phyloP scores from a whole-genome alignment of 306 rosid species.

The Pachyrhizus erosus region DNA sequence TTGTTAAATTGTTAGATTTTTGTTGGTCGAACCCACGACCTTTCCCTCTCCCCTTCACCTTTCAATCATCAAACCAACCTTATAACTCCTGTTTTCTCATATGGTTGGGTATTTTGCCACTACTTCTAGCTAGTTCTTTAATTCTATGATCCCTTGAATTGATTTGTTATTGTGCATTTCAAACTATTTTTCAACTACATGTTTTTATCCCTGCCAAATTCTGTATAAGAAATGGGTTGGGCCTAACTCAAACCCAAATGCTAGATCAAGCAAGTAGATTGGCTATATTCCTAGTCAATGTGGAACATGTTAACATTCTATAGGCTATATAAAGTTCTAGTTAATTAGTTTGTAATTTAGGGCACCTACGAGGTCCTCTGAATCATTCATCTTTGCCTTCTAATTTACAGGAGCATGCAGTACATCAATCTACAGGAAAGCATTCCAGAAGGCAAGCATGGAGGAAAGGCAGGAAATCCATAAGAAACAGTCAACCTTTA shows the following conservation, averaged over 20 bases:
- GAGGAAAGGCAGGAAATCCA: slow-evolving; percentile 63
- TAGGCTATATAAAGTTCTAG: slow-evolving; percentile 3
- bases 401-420: slow-evolving; percentile 67
- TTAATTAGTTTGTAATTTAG: neutral
- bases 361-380: slow-evolving; percentile 1
- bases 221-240: neutral
- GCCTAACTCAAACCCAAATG: neutral
- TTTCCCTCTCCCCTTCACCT: too few species aligned
- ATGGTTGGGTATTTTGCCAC: slow-evolving; percentile 24
- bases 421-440: slow-evolving; percentile 64
- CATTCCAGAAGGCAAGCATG: slow-evolving; percentile 63
- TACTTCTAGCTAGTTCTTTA: neutral
- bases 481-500: slow-evolving; percentile 61
- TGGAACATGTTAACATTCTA: neutral
- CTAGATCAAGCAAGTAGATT: neutral
- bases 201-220: neutral
- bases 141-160: neutral
- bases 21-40: too few species aligned
- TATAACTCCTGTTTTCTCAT: too few species aligned
- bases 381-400: neutral
- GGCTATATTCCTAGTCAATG: neutral
- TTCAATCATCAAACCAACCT: too few species aligned
- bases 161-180: neutral
- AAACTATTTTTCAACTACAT: neutral
- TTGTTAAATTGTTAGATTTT: too few species aligned